These are phyloP conservation scores for Cadophora sp. DNA, from an alignment of 2,329 filamentous ascomycete genomes.

Conservation along the genomic window DNA sequence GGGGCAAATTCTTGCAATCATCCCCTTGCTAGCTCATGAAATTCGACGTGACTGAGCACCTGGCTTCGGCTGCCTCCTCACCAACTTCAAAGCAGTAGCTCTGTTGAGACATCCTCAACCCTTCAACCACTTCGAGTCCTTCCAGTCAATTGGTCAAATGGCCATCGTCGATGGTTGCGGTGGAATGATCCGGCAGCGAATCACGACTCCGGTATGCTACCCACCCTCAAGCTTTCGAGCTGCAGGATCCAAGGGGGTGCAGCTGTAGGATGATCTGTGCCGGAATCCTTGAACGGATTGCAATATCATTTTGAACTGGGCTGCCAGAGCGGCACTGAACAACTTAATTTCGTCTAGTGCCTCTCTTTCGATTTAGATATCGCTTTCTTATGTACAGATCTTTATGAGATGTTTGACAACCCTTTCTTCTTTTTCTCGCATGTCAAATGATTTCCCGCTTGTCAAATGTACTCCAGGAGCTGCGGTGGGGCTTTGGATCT, in stretches of 20 bases:
- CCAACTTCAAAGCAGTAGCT: not conserved
- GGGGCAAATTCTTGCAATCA: not conserved
- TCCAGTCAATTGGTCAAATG: slow-evolving; percentile 13
- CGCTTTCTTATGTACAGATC: not conserved
- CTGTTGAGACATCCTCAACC: not conserved
- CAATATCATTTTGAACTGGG: slow-evolving; percentile 22
- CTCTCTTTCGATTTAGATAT: not conserved
- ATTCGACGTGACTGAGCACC: not conserved
- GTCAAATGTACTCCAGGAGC: not conserved
- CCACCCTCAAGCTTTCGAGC: slow-evolving; percentile 24
- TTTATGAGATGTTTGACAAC: not conserved
- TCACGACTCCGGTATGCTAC: slow-evolving; percentile 14
- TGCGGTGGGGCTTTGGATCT: not conserved
- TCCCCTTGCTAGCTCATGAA: not conserved
- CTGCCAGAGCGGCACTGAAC: not conserved
- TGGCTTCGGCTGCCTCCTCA: not conserved
- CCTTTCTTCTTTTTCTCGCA: not conserved
- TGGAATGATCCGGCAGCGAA: slow-evolving; percentile 26
- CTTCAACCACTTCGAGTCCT: slow-evolving; percentile 10
- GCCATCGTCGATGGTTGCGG: slow-evolving; percentile 24
- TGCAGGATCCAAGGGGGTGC: slow-evolving; percentile 31
- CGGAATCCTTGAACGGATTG: slow-evolving; percentile 28
- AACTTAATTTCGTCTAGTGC: not conserved
- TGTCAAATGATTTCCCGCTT: not conserved
- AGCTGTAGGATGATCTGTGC: slow-evolving; percentile 34